Evolutionary conservation across 2,329 filamentous ascomycete species (phyloP).

Genomic region (Epichloe coenophiala): DNA sequence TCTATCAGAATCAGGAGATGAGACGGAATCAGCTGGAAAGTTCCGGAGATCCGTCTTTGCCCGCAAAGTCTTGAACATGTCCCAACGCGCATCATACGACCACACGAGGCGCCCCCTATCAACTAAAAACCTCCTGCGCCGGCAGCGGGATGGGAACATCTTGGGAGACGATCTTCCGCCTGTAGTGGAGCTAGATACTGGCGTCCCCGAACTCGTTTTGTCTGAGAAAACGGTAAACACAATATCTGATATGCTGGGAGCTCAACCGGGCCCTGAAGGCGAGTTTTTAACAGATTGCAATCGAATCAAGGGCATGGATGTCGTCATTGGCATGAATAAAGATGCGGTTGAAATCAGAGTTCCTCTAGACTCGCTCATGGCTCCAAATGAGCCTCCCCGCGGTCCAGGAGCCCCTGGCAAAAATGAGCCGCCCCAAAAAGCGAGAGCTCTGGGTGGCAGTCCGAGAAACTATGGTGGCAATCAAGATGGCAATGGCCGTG

Average conservation of each 20-base stretch:
- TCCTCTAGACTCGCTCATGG: background rate
- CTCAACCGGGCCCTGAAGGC: background rate
- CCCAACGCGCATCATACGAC: background rate
- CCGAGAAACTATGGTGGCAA: background rate
- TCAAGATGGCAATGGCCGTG: background rate
- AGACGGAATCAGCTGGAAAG: background rate
- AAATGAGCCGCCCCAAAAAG: background rate
- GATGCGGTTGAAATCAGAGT: constrained; percentile 1
- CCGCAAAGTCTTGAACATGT: background rate
- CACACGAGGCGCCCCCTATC: background rate
- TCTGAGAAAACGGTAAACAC: background rate
- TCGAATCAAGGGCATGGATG: background rate
- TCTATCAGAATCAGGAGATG: background rate
- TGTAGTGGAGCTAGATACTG: background rate
- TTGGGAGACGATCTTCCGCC: background rate
- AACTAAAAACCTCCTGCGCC: background rate
- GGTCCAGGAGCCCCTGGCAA: background rate
- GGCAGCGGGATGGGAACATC: background rate
- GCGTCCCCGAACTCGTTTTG: background rate
- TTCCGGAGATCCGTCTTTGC: background rate
- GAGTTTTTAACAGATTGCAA: background rate
- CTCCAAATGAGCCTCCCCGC: background rate
- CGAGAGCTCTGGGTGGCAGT: background rate
- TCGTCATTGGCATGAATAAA: constrained; percentile 2
- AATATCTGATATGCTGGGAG: background rate